Base-by-base conservation (phyloP, 306 rosid species). In the Purshia tridentata region DNA sequence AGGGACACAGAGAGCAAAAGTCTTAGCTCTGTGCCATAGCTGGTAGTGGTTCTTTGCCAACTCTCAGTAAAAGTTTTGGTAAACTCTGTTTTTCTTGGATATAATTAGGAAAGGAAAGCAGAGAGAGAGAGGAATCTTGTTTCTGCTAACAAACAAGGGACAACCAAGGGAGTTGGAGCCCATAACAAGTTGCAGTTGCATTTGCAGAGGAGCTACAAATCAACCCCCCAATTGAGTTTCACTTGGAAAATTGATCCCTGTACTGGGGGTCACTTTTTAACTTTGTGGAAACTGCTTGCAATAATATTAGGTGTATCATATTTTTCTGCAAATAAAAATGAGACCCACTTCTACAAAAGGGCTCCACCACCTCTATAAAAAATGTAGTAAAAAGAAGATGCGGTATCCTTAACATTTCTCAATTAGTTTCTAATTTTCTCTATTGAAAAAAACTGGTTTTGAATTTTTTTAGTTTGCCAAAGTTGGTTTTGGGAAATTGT, bases 131-230 rank as follows among this genome's bases (percentile, higher is more conserved):
- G 46, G 88, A 83, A 83, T 87, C 87, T 81, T 22, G 15, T 46
- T 65, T 48, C 64, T 70, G 67, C 9, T 42, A 40, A 47, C 47
- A 15, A 77, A 85, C 77, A 84, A 9, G 78, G 23, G 90, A 87
- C 88, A 80, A 37, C 71, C 77, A 23, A 62, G 71, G 73, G 86
- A 83, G 87, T 85, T 81, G 81, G 77, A 81, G 81, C 70, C 88
- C 91, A 81, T 77, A 68, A 69, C 59, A 12, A 45, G 74, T 63
- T 6, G 73, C 75, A 41, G 75, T 29, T 29, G 35, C 75, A 41
- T 72, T 29, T 29, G 35, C 37, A 63, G 20, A 6, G 35, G 65
- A 47, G 61, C 51, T 22, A 67, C n/a, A 29, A 67, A 61, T 70
- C 73, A 74, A 67, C 61, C 77, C 16, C 52, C 41, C 15, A 10